Evolutionary conservation across 768 basidiomycete species (phyloP).

Genomic region (Pisolithus sp.): DNA sequence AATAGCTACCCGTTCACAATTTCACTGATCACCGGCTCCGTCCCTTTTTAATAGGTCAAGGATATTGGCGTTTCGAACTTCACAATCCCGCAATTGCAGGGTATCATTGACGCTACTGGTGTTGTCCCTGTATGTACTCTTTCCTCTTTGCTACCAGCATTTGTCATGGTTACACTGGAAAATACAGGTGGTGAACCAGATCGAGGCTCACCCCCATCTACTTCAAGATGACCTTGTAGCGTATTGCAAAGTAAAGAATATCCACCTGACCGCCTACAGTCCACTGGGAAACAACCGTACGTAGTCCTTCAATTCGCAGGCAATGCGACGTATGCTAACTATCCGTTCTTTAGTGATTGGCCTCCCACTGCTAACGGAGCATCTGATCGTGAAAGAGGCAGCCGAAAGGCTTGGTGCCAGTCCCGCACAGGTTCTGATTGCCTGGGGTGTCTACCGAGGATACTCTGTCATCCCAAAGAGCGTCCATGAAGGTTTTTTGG

Average conservation of each 20-base stretch:
- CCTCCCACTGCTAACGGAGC: constrained; percentile 62
- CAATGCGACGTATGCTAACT: neutral
- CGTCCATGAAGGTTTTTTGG: constrained; percentile 46
- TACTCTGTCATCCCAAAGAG: constrained; percentile 84
- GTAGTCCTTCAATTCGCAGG: constrained; percentile 11
- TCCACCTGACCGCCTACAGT: constrained; percentile 65
- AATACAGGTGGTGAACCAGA: constrained; percentile 59
- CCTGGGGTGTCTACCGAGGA: constrained; percentile 72
- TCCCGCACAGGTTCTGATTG: constrained; percentile 76
- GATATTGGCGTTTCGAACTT: constrained; percentile 84
- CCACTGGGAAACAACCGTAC: constrained; percentile 79
- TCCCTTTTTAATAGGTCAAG: constrained; percentile 38
- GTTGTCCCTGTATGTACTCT: constrained; percentile 54
- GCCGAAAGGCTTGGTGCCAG: constrained; percentile 59
- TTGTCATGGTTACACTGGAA: neutral
- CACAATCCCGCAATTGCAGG: constrained; percentile 56
- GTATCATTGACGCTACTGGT: constrained; percentile 61
- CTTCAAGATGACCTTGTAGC: constrained; percentile 68
- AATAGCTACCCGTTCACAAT: neutral
- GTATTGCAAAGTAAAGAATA: constrained; percentile 63
- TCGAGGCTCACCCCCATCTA: constrained; percentile 78
- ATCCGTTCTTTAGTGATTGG: constrained; percentile 39
- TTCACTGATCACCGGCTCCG: neutral
- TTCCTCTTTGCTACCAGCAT: neutral
- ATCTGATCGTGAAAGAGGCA: constrained; percentile 53